Conservation (phyloP, 2,329 filamentous ascomycete genomes). For the Mariannaea sp. region DNA sequence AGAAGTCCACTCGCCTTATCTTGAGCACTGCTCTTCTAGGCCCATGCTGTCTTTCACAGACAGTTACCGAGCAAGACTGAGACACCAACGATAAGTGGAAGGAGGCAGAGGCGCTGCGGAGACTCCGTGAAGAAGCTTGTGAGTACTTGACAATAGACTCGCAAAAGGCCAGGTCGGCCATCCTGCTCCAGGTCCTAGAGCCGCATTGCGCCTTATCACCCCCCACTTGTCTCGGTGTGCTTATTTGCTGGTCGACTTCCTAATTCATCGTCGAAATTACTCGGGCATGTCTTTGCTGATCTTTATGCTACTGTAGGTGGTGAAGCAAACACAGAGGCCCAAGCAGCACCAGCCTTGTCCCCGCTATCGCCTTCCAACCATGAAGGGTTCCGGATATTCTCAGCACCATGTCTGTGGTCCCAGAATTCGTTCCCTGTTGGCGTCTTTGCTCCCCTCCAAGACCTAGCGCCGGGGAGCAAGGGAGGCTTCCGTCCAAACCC, state of each 20-base stretch:
- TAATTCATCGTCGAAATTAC: slow-evolving; percentile 9
- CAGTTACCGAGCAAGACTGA: slow-evolving; percentile 16
- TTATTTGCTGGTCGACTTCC: slow-evolving; percentile 7
- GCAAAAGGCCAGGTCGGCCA: background rate
- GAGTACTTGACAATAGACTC: slow-evolving; percentile 8
- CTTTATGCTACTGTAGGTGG: slow-evolving; percentile 10
- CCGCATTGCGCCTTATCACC: background rate
- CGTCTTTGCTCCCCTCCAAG: slow-evolving; percentile 2
- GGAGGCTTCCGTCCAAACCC: slow-evolving; percentile 8
- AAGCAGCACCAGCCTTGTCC: slow-evolving; percentile 4
- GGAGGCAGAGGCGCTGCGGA: slow-evolving; percentile 13
- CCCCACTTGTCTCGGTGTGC: slow-evolving; percentile 4
- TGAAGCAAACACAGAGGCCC: slow-evolving; percentile 16
- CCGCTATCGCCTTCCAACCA: slow-evolving; percentile 2
- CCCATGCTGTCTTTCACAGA: slow-evolving; percentile 25
- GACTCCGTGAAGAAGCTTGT: slow-evolving; percentile 5
- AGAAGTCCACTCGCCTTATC: slow-evolving; percentile 2
- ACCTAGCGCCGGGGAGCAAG: slow-evolving; percentile 21
- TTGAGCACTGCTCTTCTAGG: slow-evolving; percentile 15
- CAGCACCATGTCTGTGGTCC: background rate
- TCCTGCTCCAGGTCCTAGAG: slow-evolving; percentile 6
- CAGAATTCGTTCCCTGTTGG: slow-evolving; percentile 2
- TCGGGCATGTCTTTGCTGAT: slow-evolving; percentile 8
- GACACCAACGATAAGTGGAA: slow-evolving; percentile 9
- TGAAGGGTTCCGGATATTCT: background rate